Evolutionary conservation across 2,329 filamentous ascomycete genomes (phyloP), one percentile per base, ranked within the genome.

Genomic region (Cladosporium sp.): DNA sequence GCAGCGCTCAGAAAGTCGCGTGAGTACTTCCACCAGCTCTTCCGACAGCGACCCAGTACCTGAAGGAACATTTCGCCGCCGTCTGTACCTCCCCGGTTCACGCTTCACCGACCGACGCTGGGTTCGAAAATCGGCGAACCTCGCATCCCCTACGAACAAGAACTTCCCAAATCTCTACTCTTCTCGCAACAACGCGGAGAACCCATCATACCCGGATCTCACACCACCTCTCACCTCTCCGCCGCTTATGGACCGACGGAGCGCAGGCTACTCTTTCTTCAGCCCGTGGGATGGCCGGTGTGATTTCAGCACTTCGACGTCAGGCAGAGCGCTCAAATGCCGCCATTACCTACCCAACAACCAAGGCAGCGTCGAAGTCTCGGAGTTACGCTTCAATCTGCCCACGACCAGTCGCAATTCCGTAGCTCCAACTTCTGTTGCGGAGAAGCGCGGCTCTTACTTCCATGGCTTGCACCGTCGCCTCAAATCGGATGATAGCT

Each of bases 271-370:
- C 68, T 80, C 83, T 1, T 96, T 96, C 64, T 72, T 76, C 17
- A 93, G 88, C 37, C 91, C 90, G 0, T 97, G 92, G 92, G 84
- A 89, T 54, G 88, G 89, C 13, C 80, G 80, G 37, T 97, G 92
- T 70, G 87, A 91, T 54, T 97, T 97, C 68, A 77, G 81, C 13
- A 93, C 90, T 0, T 86, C 87, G 32, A 78, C 83, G 50, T 85
- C 81, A 38, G 91, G 92, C 2, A 84, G 86, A 45, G 60, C 58
- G 27, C 58, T 68, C 17, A 66, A 63, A 50, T 68, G 65, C 47
- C 55, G 59, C 12, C 58, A 68, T 51, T 60, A 53, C 29, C 45
- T 60, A 9, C 53, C 61, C 48, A 63, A 62, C 51, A 63, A 69
- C 59, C 61, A 61, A 45, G 63, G 61, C 22, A 42, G 56, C 13